phyloP scores from a whole-genome alignment of 352 stramenopile species.

The Aphanomyces cochlioides region DNA sequence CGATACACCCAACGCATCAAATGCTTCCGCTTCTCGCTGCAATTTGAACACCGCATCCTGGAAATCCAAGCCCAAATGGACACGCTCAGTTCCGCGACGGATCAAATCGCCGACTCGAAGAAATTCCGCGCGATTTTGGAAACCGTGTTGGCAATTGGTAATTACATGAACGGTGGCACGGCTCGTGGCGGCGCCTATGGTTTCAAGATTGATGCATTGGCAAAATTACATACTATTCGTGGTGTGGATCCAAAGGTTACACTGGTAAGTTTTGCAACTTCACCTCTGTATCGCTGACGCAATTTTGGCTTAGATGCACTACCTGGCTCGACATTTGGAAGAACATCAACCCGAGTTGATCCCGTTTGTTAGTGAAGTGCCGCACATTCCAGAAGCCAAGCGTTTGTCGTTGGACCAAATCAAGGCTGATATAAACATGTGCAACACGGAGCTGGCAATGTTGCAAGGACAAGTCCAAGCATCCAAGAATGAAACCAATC shows the following conservation, averaged over 20 bases:
- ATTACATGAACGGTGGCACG: conserved; percentile 90
- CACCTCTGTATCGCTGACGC: not conserved
- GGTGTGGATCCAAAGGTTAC: conserved; percentile 72
- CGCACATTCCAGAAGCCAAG: conserved; percentile 73
- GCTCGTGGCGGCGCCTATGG: conserved; percentile 84
- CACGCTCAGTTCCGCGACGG: conserved; percentile 70
- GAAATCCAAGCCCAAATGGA: conserved; percentile 81
- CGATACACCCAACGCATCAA: conserved; percentile 87
- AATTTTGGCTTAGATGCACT: conserved; percentile 50
- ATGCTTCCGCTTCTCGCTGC: conserved; percentile 80
- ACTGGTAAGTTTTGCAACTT: conserved; percentile 33
- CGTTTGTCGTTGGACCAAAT: conserved; percentile 78
- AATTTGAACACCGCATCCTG: conserved; percentile 81
- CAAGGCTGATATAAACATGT: conserved; percentile 69
- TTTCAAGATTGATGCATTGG: conserved; percentile 89
- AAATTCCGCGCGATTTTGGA: conserved; percentile 78
- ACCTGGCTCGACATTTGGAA: conserved; percentile 70
- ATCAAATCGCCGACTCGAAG: conserved; percentile 75
- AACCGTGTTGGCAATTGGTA: conserved; percentile 81
- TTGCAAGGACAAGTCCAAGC: conserved; percentile 78
- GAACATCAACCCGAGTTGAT: conserved; percentile 73
- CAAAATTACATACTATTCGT: conserved; percentile 85
- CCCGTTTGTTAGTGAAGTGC: conserved; percentile 70
- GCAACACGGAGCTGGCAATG: conserved; percentile 82
- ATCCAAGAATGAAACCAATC: conserved; percentile 53